A percentile compares a stretch with the other conserved stretches of the same genome.
phyloP scores from a whole-genome alignment of 257 asterid species.

The Solanum bukasovii region DNA sequence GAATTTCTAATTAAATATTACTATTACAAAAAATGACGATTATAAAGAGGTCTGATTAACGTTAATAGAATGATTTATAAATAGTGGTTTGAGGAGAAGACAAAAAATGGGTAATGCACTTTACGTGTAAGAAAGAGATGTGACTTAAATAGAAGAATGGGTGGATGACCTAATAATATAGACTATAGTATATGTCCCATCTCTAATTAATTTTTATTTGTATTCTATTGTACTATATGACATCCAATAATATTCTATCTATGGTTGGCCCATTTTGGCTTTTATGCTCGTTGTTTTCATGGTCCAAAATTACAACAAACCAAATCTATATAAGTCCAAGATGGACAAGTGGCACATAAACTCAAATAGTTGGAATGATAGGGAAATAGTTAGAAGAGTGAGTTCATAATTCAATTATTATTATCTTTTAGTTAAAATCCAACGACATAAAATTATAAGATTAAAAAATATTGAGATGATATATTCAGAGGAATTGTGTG shows the following conservation, averaged over 20 bases:
- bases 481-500: too few species aligned
- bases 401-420: background rate
- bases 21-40: rapidly evolving
- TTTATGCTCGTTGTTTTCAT: background rate
- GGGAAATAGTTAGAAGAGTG: background rate
- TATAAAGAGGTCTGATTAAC: background rate
- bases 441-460: too few species aligned
- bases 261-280: background rate
- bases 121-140: background rate
- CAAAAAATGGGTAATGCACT: background rate
- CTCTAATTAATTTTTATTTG: background rate
- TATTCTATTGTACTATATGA: background rate
- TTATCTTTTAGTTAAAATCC: background rate
- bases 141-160: background rate
- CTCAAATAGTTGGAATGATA: background rate
- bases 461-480: too few species aligned
- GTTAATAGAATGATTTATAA: too few species aligned
- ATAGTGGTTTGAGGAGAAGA: background rate
- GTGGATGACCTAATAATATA: background rate
- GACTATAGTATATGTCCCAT: background rate
- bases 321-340: background rate
- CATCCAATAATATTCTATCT: background rate
- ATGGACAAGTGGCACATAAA: background rate
- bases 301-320: background rate
- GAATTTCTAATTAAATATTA: background rate